Percentiles rank a stretch among this genome's conserved stretches.
Conservation (phyloP, 2,329 filamentous ascomycete species). For the Aspergillus awamori region DNA sequence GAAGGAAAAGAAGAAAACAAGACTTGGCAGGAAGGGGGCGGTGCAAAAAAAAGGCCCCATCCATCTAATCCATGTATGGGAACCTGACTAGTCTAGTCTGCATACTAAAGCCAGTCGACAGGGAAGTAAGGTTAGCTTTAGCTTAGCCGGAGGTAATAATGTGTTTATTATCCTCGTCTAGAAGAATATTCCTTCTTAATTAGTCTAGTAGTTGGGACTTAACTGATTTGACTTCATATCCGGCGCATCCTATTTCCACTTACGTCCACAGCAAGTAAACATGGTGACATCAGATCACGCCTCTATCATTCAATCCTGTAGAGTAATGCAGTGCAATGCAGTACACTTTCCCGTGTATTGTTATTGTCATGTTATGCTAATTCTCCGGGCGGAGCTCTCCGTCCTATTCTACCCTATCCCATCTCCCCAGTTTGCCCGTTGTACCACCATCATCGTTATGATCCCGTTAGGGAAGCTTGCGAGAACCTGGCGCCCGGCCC, state of each 20-base stretch:
- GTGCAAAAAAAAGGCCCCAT: constrained; percentile 12
- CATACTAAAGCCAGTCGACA: no score
- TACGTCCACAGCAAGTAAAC: not conserved
- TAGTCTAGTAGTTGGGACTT: not conserved
- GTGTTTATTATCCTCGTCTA: not conserved
- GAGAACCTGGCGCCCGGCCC: not conserved
- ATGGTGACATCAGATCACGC: not conserved
- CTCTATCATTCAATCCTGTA: not conserved
- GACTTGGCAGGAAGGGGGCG: constrained; percentile 12
- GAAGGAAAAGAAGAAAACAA: not conserved
- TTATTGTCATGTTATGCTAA: not conserved
- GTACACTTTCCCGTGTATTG: not conserved
- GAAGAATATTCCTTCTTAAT: not conserved
- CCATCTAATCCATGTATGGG: constrained; percentile 2
- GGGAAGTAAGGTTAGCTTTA: constrained; percentile 2
- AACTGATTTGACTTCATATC: not conserved
- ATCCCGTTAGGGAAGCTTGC: not conserved
- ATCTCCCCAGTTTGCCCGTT: not conserved
- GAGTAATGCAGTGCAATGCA: no score
- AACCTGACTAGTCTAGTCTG: constrained; percentile 3
- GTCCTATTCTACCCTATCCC: not conserved
- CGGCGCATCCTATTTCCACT: not conserved
- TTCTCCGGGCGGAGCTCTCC: not conserved
- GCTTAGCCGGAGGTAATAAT: not conserved
- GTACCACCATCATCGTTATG: not conserved